These are phyloP conservation scores for Thymus mandschuricus DNA, from an alignment of 257 asterid species.

Conservation along the genomic window DNA sequence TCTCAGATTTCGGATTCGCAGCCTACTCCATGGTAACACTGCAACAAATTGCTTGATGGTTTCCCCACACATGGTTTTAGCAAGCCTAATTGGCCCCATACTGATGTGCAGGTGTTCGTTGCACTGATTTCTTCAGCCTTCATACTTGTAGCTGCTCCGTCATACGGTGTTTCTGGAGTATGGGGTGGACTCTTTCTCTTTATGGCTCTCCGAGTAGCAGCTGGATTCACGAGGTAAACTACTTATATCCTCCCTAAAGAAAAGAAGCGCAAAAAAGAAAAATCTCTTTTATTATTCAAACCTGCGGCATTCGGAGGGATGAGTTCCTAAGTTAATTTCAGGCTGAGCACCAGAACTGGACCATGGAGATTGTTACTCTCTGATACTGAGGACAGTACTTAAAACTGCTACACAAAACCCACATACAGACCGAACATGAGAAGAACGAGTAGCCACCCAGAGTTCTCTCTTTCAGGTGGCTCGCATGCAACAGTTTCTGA, in stretches of 20 bases:
- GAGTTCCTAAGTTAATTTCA: conserved; percentile 27
- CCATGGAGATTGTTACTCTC: conserved; percentile 77
- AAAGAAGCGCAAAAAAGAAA: neutral
- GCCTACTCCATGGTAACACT: conserved; percentile 87
- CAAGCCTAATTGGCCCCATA: conserved; percentile 11
- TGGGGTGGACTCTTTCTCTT: conserved; percentile 93
- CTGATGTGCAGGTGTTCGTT: conserved; percentile 58
- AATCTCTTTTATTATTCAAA: neutral
- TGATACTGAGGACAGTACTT: conserved; percentile 49
- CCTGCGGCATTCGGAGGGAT: conserved; percentile 5
- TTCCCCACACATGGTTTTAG: conserved; percentile 6
- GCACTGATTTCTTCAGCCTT: conserved; percentile 69
- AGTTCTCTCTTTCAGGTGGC: conserved; percentile 11
- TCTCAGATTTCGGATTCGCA: conserved; percentile 91
- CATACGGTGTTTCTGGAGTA: conserved; percentile 76
- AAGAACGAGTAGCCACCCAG: conserved; percentile 16
- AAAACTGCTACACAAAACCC: conserved; percentile 24
- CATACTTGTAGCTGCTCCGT: conserved; percentile 64
- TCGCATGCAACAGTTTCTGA: conserved; percentile 14
- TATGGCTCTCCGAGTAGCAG: conserved; percentile 86
- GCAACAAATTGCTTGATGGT: conserved; percentile 19
- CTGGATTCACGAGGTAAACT: conserved; percentile 72
- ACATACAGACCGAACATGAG: conserved; percentile 4
- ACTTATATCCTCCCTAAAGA: neutral
- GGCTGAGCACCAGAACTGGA: conserved; percentile 75